These are phyloP conservation scores for Fagus crenata DNA, from an alignment of 306 rosid genomes.

Conservation along the genomic window DNA sequence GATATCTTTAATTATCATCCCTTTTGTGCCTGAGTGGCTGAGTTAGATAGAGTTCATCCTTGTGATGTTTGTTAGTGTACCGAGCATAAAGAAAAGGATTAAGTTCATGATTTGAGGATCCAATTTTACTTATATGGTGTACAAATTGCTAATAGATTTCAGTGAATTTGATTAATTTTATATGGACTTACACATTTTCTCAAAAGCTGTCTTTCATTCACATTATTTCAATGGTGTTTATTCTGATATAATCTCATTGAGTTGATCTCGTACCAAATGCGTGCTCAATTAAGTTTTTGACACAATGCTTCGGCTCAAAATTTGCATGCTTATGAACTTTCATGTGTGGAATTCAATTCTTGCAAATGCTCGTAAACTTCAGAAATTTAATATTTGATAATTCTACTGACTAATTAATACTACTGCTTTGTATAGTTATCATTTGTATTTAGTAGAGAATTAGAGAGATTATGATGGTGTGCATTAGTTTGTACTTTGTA, in stretches of 20 bases:
- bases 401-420: too few species aligned
- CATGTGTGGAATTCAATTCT: too few species aligned
- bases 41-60: not conserved
- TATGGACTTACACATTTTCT: not conserved
- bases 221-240: not conserved
- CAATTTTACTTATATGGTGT: not conserved
- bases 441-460: too few species aligned
- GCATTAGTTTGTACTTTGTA: too few species aligned
- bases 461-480: too few species aligned
- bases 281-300: too few species aligned
- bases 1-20: not conserved
- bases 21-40: conserved; percentile 3
- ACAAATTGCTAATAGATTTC: not conserved
- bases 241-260: not conserved
- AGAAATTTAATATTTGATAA: too few species aligned
- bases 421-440: too few species aligned
- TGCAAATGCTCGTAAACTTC: too few species aligned
- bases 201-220: not conserved
- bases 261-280: not conserved
- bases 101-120: too few species aligned
- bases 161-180: not conserved
- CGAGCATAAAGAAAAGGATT: not conserved
- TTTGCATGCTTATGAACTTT: too few species aligned
- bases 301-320: too few species aligned
- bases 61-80: not conserved